A percentile compares a stretch with the other conserved stretches of the same genome.
phyloP scores from a whole-genome alignment of 805 yeast species.

The Wickerhamiella cacticola region DNA sequence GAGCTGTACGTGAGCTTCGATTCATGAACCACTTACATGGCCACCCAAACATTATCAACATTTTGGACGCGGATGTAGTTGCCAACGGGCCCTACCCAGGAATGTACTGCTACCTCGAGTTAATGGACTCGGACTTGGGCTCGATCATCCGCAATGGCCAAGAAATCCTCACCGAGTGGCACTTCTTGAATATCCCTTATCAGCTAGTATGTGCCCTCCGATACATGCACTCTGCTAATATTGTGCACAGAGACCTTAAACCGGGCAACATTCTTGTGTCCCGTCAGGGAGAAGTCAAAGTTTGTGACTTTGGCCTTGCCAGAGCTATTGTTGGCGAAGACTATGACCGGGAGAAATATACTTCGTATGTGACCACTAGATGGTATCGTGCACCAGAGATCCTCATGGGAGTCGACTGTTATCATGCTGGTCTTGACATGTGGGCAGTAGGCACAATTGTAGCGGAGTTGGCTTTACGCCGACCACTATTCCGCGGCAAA shows the following conservation, averaged over 20 bases:
- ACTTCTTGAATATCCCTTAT: constrained; percentile 60
- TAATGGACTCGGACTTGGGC: constrained; percentile 70
- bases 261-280: constrained; percentile 82
- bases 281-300: constrained; percentile 60
- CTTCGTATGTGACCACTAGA: constrained; percentile 73
- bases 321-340: constrained; percentile 44
- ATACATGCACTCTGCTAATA: constrained; percentile 86
- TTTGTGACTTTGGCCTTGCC: constrained; percentile 91
- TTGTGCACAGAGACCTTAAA: constrained; percentile 77
- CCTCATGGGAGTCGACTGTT: constrained; percentile 33
- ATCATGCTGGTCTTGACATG: constrained; percentile 48
- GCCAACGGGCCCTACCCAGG: constrained; percentile 64
- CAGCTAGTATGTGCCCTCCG: constrained; percentile 79
- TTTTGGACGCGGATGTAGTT: constrained; percentile 65
- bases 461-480: constrained; percentile 71
- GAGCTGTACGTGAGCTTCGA: constrained; percentile 76
- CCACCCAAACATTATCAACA: constrained; percentile 65
- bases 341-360: constrained; percentile 26
- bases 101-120: constrained; percentile 76
- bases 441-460: constrained; percentile 93
- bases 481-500: constrained; percentile 68
- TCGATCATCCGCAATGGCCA: constrained; percentile 47
- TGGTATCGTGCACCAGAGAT: constrained; percentile 96
- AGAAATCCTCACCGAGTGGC: constrained; percentile 73
- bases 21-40: constrained; percentile 76